These are phyloP conservation scores for Cercospora sesami DNA, from an alignment of 2,329 filamentous ascomycete species.

Conservation along the genomic window DNA sequence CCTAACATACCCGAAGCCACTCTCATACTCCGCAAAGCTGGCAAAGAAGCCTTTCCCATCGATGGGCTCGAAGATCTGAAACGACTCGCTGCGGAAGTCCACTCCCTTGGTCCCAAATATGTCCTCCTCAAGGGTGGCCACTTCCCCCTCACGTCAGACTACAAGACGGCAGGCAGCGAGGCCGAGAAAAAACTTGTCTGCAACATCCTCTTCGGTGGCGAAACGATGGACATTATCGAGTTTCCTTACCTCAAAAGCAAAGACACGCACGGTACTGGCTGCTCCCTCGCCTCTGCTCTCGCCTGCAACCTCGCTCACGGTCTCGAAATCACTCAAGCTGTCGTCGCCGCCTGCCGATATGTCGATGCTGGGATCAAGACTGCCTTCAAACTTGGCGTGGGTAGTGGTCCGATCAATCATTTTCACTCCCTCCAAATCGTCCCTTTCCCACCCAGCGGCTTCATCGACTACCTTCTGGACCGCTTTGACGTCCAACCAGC, in stretches of 20 bases:
- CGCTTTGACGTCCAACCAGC: constrained; percentile 69
- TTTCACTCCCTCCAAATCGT: constrained; percentile 70
- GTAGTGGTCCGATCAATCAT: constrained; percentile 73
- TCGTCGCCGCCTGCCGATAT: constrained; percentile 68
- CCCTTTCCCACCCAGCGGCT: constrained; percentile 72
- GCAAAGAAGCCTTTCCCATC: constrained; percentile 50
- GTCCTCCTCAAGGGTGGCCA: constrained; percentile 92
- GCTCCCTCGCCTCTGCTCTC: constrained; percentile 83
- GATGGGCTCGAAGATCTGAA: constrained; percentile 66
- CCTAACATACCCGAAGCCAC: constrained; percentile 76
- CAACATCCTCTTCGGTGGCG: constrained; percentile 71
- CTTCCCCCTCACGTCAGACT: constrained; percentile 68
- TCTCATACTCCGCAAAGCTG: constrained; percentile 60
- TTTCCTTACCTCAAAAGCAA: constrained; percentile 69
- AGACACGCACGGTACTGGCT: constrained; percentile 93
- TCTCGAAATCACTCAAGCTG: constrained; percentile 57
- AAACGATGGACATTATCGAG: constrained; percentile 62
- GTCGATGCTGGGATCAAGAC: constrained; percentile 69
- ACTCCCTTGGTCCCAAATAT: constrained; percentile 70
- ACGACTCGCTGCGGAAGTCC: constrained; percentile 64
- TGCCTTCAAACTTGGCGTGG: constrained; percentile 62
- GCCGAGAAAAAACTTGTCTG: constrained; percentile 67
- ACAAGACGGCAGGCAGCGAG: constrained; percentile 58
- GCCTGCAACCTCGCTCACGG: constrained; percentile 69
- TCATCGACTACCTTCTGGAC: constrained; percentile 78